Evolutionary conservation across 345 rosid genomes (phyloP).

Genomic region (Pugionium cornutum): DNA sequence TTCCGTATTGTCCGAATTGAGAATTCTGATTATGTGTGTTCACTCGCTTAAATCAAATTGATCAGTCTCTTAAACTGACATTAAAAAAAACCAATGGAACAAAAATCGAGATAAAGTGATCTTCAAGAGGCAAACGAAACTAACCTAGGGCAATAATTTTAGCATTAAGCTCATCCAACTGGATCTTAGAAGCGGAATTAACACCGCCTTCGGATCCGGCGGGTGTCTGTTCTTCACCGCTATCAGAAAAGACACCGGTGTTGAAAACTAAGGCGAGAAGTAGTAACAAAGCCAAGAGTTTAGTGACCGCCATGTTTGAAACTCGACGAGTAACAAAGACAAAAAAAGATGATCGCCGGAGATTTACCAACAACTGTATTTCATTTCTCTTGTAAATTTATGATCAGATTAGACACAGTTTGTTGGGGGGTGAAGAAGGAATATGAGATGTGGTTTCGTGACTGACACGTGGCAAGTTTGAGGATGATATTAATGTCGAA

Average conservation of each 20-base stretch:
- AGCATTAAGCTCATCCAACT: constrained; percentile 58
- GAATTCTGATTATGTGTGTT: not conserved
- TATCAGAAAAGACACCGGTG: constrained; percentile 44
- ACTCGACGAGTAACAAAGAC: not conserved
- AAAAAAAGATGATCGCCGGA: constrained; percentile 3
- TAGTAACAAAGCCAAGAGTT: constrained; percentile 41
- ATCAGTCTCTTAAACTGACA: not conserved
- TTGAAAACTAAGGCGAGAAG: constrained; percentile 44
- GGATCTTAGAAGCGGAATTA: constrained; percentile 42
- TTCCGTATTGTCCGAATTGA: not conserved
- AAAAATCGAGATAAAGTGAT: not conserved
- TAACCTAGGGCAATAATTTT: constrained; percentile 71
- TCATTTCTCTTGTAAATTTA: not conserved
- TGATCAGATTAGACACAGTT: constrained; percentile 7
- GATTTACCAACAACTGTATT: constrained; percentile 2
- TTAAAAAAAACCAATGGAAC: not conserved
- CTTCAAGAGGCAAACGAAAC: constrained; percentile 5
- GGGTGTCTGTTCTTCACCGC: constrained; percentile 18
- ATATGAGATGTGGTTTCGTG: constrained; percentile 28
- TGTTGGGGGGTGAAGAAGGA: not conserved
- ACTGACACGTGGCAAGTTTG: constrained; percentile 23
- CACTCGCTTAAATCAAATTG: not conserved
- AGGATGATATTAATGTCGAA: not conserved
- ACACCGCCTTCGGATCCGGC: constrained; percentile 42
- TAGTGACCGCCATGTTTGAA: constrained; percentile 59